Evolutionary conservation across 1,284 basidiomycete genomes (phyloP), one percentile per base, ranked within the genome.

Genomic region (Meira miltonrushii): DNA sequence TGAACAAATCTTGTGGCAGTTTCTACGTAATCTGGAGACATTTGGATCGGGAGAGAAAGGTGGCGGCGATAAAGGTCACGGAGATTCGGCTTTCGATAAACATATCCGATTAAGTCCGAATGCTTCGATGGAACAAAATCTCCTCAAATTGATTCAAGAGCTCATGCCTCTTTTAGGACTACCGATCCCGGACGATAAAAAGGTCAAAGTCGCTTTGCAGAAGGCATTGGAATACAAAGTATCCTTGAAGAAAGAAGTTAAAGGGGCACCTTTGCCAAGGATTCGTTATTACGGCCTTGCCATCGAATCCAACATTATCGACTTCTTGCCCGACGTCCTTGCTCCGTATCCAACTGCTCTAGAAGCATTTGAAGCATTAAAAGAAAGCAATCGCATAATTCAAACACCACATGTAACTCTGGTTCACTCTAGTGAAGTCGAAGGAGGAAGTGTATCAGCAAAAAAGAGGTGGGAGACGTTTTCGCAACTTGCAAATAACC

Each of bases 401-500:
- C 68, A 77, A 12, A 55, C 62, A 1, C 92, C 93, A 1, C 94
- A 98, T 77, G 82, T 96, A 57, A 97, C 94, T 0, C 80, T 97
- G 55, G 86, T 88, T 8, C 94, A 98, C 77, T 28, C 43, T 19
- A 28, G 59, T 7, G 52, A 39, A n/a, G 53, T 58, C 5, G 55
- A 39, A 39, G 2, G 17, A 44, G 60, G 33, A 5, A 13, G 4
- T 9, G 3, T 21, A 43, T 33, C 60, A 38, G 83, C 83, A 41
- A 57, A 79, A 1, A 39, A 54, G 43, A 50, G 47, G 56, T 65
- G 67, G 63, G 56, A 58, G 17, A 40, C 46, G 25, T 49, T 59
- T 39, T 21, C 15, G 2, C 57, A 49, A 0, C 50, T 55, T 15
- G 60, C 60, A 0, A 48, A 13, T n/a, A 38, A 6, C 21, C 12